Conservation (phyloP, 1,139 yeast genomes). For the Suhomyces anneliseae region DNA sequence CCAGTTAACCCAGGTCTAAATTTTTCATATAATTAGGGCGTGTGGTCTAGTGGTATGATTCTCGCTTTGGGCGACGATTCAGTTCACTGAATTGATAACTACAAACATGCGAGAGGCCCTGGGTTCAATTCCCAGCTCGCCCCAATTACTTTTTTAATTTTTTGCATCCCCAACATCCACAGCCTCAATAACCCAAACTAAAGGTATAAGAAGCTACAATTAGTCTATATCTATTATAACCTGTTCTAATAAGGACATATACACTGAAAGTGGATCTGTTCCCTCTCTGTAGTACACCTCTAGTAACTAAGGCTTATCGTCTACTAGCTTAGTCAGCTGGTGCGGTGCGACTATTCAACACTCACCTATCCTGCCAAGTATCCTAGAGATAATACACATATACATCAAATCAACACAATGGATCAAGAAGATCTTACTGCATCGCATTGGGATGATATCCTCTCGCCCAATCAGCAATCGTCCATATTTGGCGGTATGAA, state of each 20-base stretch:
- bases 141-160: slow-evolving; percentile 19
- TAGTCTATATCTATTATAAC: no score
- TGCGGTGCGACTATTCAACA: background rate
- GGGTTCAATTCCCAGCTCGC: slow-evolving; percentile 38
- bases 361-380: background rate
- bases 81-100: slow-evolving; percentile 8
- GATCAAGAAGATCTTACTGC: slow-evolving; percentile 28
- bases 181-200: background rate
- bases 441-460: slow-evolving; percentile 31
- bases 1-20: no score
- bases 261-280: no score
- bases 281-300: no score
- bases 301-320: no score
- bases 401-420: slow-evolving; percentile 12
- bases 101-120: slow-evolving; percentile 35
- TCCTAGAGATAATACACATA: background rate
- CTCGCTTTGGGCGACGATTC: slow-evolving; percentile 27
- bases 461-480: slow-evolving; percentile 15
- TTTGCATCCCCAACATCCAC: no score
- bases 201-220: background rate
- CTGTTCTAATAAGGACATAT: no score
- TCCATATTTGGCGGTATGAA: slow-evolving; percentile 13
- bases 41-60: slow-evolving; percentile 35
- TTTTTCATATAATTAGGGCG: slow-evolving; percentile 16
- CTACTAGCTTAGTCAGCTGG: background rate